A percentile compares a stretch with the other conserved stretches of the same genome.
Conservation (phyloP, 179 eudicot species). For the Beta corolliflora region DNA sequence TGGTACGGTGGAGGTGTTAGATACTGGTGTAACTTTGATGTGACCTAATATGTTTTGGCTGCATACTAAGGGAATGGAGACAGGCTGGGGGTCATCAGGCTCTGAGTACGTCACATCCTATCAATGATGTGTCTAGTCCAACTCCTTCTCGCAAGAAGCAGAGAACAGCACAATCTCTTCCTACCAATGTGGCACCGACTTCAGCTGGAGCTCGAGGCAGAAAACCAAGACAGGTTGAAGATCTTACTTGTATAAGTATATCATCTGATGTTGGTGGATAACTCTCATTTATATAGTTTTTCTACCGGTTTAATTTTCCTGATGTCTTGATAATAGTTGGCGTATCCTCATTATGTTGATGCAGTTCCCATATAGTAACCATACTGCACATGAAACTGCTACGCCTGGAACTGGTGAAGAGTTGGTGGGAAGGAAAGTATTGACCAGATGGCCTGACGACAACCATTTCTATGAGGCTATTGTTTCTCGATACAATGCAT, state of each 20-base stretch:
- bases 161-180: conserved; percentile 51
- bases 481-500: conserved; percentile 40
- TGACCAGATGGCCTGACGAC: conserved; percentile 59
- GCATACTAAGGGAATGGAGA: conserved; percentile 65
- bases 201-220: conserved; percentile 54
- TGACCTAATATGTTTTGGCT: conserved; percentile 13
- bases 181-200: conserved; percentile 40
- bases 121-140: conserved; percentile 54
- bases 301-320: conserved; percentile 1
- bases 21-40: conserved; percentile 13
- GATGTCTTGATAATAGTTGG: conserved; percentile 28
- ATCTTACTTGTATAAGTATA: conserved; percentile 5
- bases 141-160: conserved; percentile 60
- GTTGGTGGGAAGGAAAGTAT: conserved; percentile 46
- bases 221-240: conserved; percentile 52
- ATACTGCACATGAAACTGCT: conserved; percentile 33
- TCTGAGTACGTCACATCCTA: conserved; percentile 38
- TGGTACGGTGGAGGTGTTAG: not conserved
- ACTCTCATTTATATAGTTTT: not conserved
- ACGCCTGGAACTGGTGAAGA: conserved; percentile 38
- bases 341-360: conserved; percentile 22
- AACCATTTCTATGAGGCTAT: conserved; percentile 51
- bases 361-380: conserved; percentile 43
- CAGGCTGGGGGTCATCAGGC: conserved; percentile 54
- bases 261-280: conserved; percentile 19